phyloP scores from a whole-genome alignment of 2,329 filamentous ascomycete genomes.

The Emmonsia crescens region DNA sequence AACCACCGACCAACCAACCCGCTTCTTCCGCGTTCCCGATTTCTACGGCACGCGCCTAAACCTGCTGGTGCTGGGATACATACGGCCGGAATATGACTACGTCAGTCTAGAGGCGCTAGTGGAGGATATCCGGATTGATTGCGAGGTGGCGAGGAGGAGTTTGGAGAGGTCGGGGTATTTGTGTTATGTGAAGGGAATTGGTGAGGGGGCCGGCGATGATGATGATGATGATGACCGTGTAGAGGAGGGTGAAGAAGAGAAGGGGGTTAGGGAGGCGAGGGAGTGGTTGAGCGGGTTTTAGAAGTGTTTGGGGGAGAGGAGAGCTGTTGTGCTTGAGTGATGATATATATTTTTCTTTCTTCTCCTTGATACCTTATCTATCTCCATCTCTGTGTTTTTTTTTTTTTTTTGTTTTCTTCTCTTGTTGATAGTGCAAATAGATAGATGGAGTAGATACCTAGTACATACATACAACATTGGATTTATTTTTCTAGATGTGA shows the following conservation, averaged over 20 bases:
- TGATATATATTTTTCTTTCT: too few relatives aligned
- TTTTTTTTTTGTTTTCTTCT: background rate
- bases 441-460: too few relatives aligned
- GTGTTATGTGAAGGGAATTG: conserved; percentile 27
- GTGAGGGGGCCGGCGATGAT: too few relatives aligned
- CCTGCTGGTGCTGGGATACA: conserved; percentile 72
- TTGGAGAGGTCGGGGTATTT: conserved; percentile 54
- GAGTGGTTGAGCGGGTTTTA: conserved; percentile 27
- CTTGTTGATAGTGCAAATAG: too few relatives aligned
- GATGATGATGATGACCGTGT: too few relatives aligned
- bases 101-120: conserved; percentile 70
- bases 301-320: background rate
- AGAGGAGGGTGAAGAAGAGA: too few relatives aligned
- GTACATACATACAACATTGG: background rate
- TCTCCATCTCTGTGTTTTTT: background rate
- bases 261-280: conserved; percentile 22
- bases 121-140: conserved; percentile 80
- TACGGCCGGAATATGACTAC: conserved; percentile 85
- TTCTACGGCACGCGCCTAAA: conserved; percentile 80
- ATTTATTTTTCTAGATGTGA: too few relatives aligned
- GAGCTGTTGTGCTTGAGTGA: too few relatives aligned
- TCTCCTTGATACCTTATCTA: too few relatives aligned
- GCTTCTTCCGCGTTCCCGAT: conserved; percentile 44
- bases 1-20: background rate
- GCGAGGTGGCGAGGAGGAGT: conserved; percentile 66